Evolutionary conservation across 1,139 yeast species (phyloP).

Genomic region (Candida tetrigidarum): DNA sequence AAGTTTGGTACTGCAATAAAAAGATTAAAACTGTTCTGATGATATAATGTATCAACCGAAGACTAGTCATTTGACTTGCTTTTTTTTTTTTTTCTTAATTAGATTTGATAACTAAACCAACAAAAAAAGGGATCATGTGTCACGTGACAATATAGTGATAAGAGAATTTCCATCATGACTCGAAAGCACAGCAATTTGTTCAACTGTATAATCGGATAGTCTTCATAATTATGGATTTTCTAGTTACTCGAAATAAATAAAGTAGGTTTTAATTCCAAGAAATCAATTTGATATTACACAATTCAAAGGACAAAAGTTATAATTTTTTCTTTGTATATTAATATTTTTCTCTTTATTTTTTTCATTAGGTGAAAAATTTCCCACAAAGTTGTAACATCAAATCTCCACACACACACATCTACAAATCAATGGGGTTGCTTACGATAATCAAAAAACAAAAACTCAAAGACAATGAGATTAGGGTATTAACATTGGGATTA

Average conservation of each 20-base stretch:
- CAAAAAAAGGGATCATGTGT: too few relatives aligned
- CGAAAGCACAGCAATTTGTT: too few relatives aligned
- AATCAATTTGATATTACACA: not conserved
- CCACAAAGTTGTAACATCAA: not conserved
- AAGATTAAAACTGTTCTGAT: not conserved
- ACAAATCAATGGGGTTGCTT: conserved; percentile 70
- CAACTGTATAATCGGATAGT: not conserved
- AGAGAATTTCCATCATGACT: too few relatives aligned
- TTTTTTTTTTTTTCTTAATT: not conserved
- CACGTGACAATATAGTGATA: too few relatives aligned
- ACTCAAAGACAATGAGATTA: conserved; percentile 73
- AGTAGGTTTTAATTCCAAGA: not conserved
- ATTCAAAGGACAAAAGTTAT: not conserved
- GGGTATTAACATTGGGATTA: conserved; percentile 79
- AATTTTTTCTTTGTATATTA: too few relatives aligned
- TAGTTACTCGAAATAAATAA: too few relatives aligned
- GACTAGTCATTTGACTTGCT: too few relatives aligned
- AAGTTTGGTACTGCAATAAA: not conserved
- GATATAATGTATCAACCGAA: too few relatives aligned
- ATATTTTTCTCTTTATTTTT: not conserved
- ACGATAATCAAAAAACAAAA: conserved; percentile 84
- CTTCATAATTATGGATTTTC: not conserved
- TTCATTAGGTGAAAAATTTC: not conserved
- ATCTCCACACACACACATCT: not conserved
- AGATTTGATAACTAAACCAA: too few relatives aligned